A percentile compares a stretch with the other conserved stretches of the same genome.
phyloP scores from a whole-genome alignment of 768 basidiomycete species.

The Naematelia encephala region DNA sequence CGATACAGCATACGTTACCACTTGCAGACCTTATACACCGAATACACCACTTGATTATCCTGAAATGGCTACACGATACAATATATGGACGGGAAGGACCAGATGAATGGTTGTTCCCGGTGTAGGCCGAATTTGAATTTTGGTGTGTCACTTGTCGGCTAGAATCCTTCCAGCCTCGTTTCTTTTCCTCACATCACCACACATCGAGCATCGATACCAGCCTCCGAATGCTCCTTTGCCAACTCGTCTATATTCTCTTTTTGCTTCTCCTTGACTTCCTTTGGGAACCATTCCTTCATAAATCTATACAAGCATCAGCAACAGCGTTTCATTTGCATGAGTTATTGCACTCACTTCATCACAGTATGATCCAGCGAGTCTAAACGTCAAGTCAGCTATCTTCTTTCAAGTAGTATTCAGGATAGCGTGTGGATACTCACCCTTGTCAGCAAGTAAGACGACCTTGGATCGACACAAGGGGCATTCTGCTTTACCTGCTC shows the following conservation, averaged over 20 bases:
- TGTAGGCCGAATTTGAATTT: too few species aligned
- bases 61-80: too few species aligned
- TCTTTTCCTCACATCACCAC: slow-evolving; percentile 17
- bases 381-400: too few species aligned
- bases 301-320: slow-evolving; percentile 59
- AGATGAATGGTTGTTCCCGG: too few species aligned
- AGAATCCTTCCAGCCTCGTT: too few species aligned
- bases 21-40: too few species aligned
- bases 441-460: slow-evolving; percentile 70
- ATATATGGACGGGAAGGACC: too few species aligned
- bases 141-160: too few species aligned
- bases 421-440: too few species aligned
- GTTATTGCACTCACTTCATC: slow-evolving; percentile 48
- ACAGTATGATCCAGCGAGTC: slow-evolving; percentile 45
- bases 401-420: too few species aligned
- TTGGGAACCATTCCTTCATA: slow-evolving; percentile 89
- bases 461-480: slow-evolving; percentile 78
- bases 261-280: slow-evolving; percentile 71
- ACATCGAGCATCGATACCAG: slow-evolving; percentile 21
- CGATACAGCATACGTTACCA: too few species aligned
- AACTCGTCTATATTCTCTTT: slow-evolving; percentile 73
- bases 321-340: neutral
- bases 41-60: too few species aligned
- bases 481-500: slow-evolving; percentile 67
- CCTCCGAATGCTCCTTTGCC: slow-evolving; percentile 60